phyloP scores from a whole-genome alignment of 1,284 basidiomycete genomes.

The Fistulinella cinereoalba region DNA sequence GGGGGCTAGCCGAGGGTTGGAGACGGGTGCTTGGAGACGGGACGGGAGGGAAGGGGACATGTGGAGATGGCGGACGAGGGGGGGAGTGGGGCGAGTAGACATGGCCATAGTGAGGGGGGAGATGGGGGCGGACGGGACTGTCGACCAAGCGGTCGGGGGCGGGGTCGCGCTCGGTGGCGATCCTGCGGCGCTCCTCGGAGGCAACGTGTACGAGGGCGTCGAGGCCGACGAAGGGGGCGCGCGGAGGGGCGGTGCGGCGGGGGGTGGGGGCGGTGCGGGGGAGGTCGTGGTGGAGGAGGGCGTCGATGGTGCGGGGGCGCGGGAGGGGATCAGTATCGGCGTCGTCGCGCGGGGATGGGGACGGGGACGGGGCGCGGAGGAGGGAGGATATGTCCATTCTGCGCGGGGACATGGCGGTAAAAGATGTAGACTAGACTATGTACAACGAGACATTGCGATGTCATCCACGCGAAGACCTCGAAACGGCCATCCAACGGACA shows the following conservation, averaged over 20 bases:
- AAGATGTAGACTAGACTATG: conserved; percentile 34
- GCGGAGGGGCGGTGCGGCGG: conserved; percentile 13
- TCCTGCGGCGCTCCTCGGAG: conserved; percentile 48
- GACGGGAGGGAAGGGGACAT: conserved; percentile 3
- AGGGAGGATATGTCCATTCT: conserved; percentile 71
- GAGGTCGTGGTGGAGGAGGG: conserved; percentile 13
- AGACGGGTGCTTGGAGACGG: conserved; percentile 15
- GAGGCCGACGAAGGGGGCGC: conserved; percentile 36
- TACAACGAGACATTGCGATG: conserved; percentile 88
- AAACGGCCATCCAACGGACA: conserved; percentile 59
- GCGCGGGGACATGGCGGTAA: conserved; percentile 51
- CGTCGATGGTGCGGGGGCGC: conserved; percentile 25
- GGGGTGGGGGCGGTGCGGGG: conserved; percentile 8
- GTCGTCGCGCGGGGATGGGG: conserved; percentile 16
- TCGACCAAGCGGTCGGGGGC: not conserved
- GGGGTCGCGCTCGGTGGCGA: conserved; percentile 15
- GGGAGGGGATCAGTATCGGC: no score
- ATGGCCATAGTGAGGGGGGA: no score
- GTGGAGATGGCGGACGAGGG: conserved; percentile 15
- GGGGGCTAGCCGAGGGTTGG: conserved; percentile 21
- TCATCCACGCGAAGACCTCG: conserved; percentile 60
- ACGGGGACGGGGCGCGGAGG: conserved; percentile 43
- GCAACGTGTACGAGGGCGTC: conserved; percentile 57
- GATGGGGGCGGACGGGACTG: no score
- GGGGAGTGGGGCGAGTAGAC: conserved; percentile 12